These are phyloP conservation scores for Adansonia gregorii DNA, from an alignment of 441 rosid genomes.

Conservation along the genomic window DNA sequence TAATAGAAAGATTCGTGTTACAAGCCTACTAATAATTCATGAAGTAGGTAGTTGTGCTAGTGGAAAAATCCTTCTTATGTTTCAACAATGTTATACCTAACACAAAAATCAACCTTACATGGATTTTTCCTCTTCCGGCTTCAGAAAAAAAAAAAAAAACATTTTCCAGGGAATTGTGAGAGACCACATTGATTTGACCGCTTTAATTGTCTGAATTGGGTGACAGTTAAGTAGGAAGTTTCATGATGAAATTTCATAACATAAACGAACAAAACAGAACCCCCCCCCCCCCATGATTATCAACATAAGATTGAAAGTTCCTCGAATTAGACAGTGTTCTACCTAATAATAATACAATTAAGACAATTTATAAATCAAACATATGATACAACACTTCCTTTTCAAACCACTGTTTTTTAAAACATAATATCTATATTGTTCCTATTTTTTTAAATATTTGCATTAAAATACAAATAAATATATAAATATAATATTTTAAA, in stretches of 20 bases:
- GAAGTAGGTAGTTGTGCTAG: neutral
- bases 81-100: slow-evolving; percentile 9
- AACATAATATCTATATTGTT: neutral
- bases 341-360: slow-evolving; percentile 33
- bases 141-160: neutral
- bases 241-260: slow-evolving; percentile 13
- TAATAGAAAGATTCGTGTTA: neutral
- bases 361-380: slow-evolving; percentile 43
- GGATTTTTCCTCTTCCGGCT: neutral
- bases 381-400: slow-evolving; percentile 23
- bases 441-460: neutral
- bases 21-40: neutral
- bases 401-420: neutral
- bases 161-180: slow-evolving; percentile 4
- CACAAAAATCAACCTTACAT: slow-evolving; percentile 18
- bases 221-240: neutral
- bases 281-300: neutral
- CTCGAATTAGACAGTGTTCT: slow-evolving; percentile 29
- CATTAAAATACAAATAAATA: no score
- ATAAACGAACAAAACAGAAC: neutral
- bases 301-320: slow-evolving; percentile 25
- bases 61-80: neutral
- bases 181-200: slow-evolving; percentile 22
- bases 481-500: no score
- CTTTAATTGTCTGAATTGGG: slow-evolving; percentile 9